Evolutionary conservation across 495 filamentous ascomycete genomes (phyloP), one percentile per base, ranked within the genome.

Genomic region (Hypoxylon cercidicola): DNA sequence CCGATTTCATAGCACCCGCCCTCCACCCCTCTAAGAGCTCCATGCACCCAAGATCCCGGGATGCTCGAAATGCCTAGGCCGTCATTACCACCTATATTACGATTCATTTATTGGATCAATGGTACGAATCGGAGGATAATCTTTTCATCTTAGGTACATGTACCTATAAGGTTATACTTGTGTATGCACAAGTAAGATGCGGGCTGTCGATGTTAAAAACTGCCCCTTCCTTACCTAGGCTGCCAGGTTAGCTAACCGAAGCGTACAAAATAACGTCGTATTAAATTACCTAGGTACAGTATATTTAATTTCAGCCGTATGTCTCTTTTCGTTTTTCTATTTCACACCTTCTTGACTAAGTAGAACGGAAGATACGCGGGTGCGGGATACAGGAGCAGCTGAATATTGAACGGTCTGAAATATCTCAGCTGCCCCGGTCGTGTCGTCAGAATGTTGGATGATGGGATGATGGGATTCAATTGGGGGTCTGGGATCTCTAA

Each of bases 11-110:
- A 61, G 60, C 47, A 70, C 62, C 67, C 70, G 61, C 40, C 55
- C 52, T 62, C 55, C 62, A 46, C 58, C 62, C 61, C 66, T 61
- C 66, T 45, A 43, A 55, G 32, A 58, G 55, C 62, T 69, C 65
- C 52, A 70, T 69, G 55, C 55, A 69, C 71, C 71, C 68, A 73
- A 69, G 64, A 71, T 73, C 64, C 65, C 68, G 64, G 68, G 64
- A 62, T 60, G 44, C 62, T 62, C 61, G 64, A 64, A 52, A 47
- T 44, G 55, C 46, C 51, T 57, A 35, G 51, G 58, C 47, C 37
- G 18, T 47, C 61, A 51, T 58, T 62, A 46, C 55, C 15, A 60
- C 65, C 65, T 68, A 68, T 68, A 68, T 68, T 60, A 68, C 60
- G 64, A 68, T 68, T 52, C 51, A 63, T 60, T 64, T 68, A 63